Evolutionary conservation across 2,329 filamentous ascomycete species (phyloP), one percentile per base, ranked within the genome.

Genomic region (Geosmithia morbida): DNA sequence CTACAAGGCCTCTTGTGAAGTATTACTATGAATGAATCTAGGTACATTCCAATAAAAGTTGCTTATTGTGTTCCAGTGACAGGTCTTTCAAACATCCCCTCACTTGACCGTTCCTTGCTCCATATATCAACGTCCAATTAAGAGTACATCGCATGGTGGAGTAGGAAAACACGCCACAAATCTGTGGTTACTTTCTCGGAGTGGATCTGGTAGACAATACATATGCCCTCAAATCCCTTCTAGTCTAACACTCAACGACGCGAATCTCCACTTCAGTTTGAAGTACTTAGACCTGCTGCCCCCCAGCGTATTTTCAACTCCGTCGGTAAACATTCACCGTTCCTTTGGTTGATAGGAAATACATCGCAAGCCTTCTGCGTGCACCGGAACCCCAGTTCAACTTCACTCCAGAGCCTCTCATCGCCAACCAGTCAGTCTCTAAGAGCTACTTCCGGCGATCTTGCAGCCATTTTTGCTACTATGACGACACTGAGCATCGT

Each of bases 401-500:
- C 33, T 11, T 3, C 33, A 13, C 10, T 37, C 10, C 13, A 11
- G 33, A 37, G 14, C 33, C 11, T 37, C 33, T 16, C 33, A 37
- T 37, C 10, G 33, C 33, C 33, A 16, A 37, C 14, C n/a, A n/a
- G n/a, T n/a, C n/a, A n/a, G n/a, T n/a, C n/a, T n/a, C n/a, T n/a
- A 37, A 37, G 33, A 37, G 33, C 6, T 13, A 37, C 13, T 37
- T 13, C 11, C 33, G 33, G 33, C 33, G 3, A 37, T 37, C 6
- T 37, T 11, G 6, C 33, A 37, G 14, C 14, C 33, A 11, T 16
- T 13, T 37, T 37, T 11, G 13, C 33, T 16, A 37, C 3, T 13
- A 37, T 37, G 33, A 11, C 33, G 11, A 37, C 33, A 3, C 26
- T 49, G 29, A 47, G 17, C 43, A 30, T 60, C 7, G 56, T 58